Conservation (phyloP, 768 basidiomycete species). For the Hortiboletus flavorubellus region DNA sequence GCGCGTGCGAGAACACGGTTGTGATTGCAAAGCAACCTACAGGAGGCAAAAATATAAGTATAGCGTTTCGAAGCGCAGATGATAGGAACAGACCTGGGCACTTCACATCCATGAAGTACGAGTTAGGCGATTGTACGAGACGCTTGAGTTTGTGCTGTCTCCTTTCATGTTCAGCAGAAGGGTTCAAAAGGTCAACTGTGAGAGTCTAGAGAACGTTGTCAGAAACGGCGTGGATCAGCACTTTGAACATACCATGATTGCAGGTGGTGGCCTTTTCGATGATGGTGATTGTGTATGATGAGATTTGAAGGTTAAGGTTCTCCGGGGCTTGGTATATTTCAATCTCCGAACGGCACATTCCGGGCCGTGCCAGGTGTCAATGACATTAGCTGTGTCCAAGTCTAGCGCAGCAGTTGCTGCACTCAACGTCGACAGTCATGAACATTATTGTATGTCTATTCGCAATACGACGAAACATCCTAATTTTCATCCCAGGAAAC, state of each 20-base stretch:
- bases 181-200: slow-evolving; percentile 97
- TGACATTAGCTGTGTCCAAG: slow-evolving; percentile 1
- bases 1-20: slow-evolving; percentile 98
- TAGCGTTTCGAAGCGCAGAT: background rate
- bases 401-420: slow-evolving; percentile 11
- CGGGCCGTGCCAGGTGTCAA: background rate
- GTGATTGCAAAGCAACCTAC: slow-evolving; percentile 94
- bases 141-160: slow-evolving; percentile 98
- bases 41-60: background rate
- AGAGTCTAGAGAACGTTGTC: slow-evolving; percentile 64
- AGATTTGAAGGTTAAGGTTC: slow-evolving; percentile 25
- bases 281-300: slow-evolving; percentile 24
- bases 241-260: slow-evolving; percentile 18
- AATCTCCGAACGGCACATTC: slow-evolving; percentile 17
- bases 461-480: background rate
- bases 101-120: slow-evolving; percentile 99
- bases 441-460: slow-evolving; percentile 62
- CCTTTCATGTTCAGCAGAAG: slow-evolving; percentile 79
- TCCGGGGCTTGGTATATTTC: slow-evolving; percentile 16
- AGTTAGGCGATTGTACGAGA: slow-evolving; percentile 97
- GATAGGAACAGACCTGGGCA: slow-evolving; percentile 71
- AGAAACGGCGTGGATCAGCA: background rate
- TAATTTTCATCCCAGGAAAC: slow-evolving; percentile 65
- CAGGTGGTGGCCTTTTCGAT: slow-evolving; percentile 7
- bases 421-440: slow-evolving; percentile 43